Evolutionary conservation across 2,329 filamentous ascomycete species (phyloP), one percentile per base, ranked within the genome.

Genomic region (Ophiostoma angusticollis): DNA sequence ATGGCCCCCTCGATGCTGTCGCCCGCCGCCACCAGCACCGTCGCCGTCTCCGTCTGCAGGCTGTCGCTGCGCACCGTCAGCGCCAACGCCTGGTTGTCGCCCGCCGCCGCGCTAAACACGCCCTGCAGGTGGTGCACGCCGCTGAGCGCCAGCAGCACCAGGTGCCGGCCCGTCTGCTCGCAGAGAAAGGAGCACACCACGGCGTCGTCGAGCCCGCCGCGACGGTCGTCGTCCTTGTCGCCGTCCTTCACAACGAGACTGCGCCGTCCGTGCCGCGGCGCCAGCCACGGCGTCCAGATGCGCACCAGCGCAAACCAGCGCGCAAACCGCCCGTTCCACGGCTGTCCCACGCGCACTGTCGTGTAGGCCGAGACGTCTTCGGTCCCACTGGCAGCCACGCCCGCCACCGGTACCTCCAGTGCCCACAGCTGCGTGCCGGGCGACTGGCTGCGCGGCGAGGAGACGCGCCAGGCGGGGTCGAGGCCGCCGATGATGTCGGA

Each of bases 221-320:
- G 27, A 13, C 14, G 12, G n/a, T 13, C 27, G 5, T 9, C 9
- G n/a, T n/a, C 12, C 3, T 8, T 8, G 27, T 29, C 27, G n/a
- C 13, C 12, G n/a, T n/a, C 27, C n/a, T n/a, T n/a, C n/a, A n/a
- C n/a, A n/a, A n/a, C n/a, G n/a, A n/a, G n/a, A n/a, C n/a, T 61
- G 4, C 63, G 58, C 45, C 72, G 76, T 11, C 87, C 87, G 55
- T 95, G 87, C 28, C 85, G 68, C n/a, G 89, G 89, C 7, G 81
- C 84, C 9, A 94, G 63, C 89, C 89, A 96, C 1, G 86, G 80
- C 24, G 70, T 72, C 75, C 79, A 91, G 4, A 84, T 65, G 14
- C 86, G 75, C 5, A 93, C 78, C 11, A 94, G 60, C 7, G 84
- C 76, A 54, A 94, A 89, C 76, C 85, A 93, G 49, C 81, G 74